Base-by-base conservation (phyloP, 176 grass and related monocot genomes). In the Musa itinerans region DNA sequence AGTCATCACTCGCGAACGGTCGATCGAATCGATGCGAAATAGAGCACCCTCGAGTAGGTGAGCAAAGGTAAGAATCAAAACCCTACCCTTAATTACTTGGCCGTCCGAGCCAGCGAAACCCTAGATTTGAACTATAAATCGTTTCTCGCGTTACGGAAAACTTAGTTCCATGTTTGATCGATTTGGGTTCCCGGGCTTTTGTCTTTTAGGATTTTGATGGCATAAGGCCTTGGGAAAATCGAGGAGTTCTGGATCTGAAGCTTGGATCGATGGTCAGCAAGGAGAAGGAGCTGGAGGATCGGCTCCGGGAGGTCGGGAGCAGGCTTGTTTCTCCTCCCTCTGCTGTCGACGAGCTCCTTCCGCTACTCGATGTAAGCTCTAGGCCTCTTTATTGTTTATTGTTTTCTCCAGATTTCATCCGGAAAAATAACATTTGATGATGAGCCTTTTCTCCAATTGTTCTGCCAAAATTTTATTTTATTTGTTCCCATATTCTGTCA, bases 321-420 rank as follows among this genome's bases (percentile, higher is more conserved):
- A 81, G 83, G 53, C 78, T 92, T 23, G 81, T 2, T 27, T 52
- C 62, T 48, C 83, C 78, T 6, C 83, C 89, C 14, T 15, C 22
- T 2, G 51, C n/a, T 70, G 14, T 22, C 23, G 84, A 79, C 14
- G 86, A 82, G 43, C 68, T 92, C 21, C 75, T 86, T 11, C 0
- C 22, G 2, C 53, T 92, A 51, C 72, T 92, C 22, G 71, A 83
- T 82, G 89, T 88, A 74, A 78, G 79, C 58, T 34, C 25, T 83
- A 3, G 20, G 15, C 65, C 27, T 68, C 50, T 21, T 12, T 75
- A 55, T 73, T 13, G 24, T 55, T 71, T 22, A 43, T 43, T 43
- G 34, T 5, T 43, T 43, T 43, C 34, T 43, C 34, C 34, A 43
- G 4, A 43, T 43, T 5, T 43, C 34, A 43, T 73, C 54, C 54